phyloP scores from a whole-genome alignment of 1,139 yeast species.

The Candida frijolesensis region DNA sequence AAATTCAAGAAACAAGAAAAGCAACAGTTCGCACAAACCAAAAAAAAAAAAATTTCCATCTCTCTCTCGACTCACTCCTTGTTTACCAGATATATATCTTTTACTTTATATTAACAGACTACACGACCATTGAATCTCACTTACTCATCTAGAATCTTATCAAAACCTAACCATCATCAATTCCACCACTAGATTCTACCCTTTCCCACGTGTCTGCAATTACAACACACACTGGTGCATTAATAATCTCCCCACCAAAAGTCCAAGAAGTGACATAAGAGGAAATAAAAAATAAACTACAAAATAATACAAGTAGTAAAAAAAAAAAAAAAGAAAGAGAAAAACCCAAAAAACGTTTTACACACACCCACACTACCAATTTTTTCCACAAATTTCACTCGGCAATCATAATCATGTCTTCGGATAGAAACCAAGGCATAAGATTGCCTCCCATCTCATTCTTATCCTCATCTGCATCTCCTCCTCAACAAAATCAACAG shows the following conservation, averaged over 20 bases:
- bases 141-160: neutral
- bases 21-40: neutral
- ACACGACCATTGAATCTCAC: neutral
- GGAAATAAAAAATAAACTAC: neutral
- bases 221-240: neutral
- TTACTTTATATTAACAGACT: neutral
- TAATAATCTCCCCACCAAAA: slow-evolving; percentile 2
- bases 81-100: neutral
- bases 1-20: neutral
- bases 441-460: slow-evolving; percentile 13
- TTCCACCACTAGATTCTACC: too few species aligned
- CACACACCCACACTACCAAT: neutral
- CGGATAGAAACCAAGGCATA: slow-evolving; percentile 10
- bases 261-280: neutral
- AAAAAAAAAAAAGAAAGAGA: neutral
- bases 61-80: neutral
- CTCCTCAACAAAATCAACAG: neutral
- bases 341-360: neutral
- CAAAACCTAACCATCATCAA: too few species aligned
- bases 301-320: neutral
- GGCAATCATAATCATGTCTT: slow-evolving; percentile 6
- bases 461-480: slow-evolving; percentile 6
- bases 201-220: too few species aligned
- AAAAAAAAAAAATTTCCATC: neutral
- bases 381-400: too few species aligned